These are phyloP conservation scores for Coriaria nepalensis DNA, from an alignment of 306 rosid species.

Conservation along the genomic window DNA sequence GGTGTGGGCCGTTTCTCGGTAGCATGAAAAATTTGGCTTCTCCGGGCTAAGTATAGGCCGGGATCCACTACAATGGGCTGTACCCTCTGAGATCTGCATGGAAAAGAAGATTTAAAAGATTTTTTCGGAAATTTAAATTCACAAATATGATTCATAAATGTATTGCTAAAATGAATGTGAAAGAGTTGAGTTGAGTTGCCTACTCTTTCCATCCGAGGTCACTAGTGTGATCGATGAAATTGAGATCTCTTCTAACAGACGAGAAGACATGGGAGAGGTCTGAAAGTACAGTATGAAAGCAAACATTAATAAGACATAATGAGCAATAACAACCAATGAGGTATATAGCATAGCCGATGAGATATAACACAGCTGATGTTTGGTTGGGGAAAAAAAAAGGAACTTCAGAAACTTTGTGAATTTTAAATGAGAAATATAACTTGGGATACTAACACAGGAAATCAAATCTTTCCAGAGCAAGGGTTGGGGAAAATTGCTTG, in stretches of 20 bases:
- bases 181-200: slow-evolving; percentile 19
- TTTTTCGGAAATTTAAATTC: slow-evolving; percentile 3
- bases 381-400: no score
- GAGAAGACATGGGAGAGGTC: slow-evolving; percentile 91
- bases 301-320: slow-evolving; percentile 10
- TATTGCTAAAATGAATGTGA: slow-evolving; percentile 7
- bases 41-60: slow-evolving; percentile 62
- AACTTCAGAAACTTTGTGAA: no score
- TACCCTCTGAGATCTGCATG: slow-evolving; percentile 55
- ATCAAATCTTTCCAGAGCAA: no score
- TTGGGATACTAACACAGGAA: no score
- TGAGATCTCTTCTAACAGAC: slow-evolving; percentile 60
- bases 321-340: slow-evolving; percentile 4
- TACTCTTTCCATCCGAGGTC: slow-evolving; percentile 98
- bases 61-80: slow-evolving; percentile 86
- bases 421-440: slow-evolving; percentile 6
- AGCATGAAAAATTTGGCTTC: slow-evolving; percentile 89
- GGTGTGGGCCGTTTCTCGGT: slow-evolving; percentile 74
- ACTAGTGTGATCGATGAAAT: slow-evolving; percentile 79
- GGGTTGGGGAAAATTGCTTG: no score
- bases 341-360: not conserved
- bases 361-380: no score
- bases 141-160: slow-evolving; percentile 7
- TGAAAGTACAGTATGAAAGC: slow-evolving; percentile 23
- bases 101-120: slow-evolving; percentile 10